Percentiles rank a stretch among this genome's conserved stretches.
Conservation (phyloP, 176 grass and related monocot species). For the Miscanthus lutarioriparius region DNA sequence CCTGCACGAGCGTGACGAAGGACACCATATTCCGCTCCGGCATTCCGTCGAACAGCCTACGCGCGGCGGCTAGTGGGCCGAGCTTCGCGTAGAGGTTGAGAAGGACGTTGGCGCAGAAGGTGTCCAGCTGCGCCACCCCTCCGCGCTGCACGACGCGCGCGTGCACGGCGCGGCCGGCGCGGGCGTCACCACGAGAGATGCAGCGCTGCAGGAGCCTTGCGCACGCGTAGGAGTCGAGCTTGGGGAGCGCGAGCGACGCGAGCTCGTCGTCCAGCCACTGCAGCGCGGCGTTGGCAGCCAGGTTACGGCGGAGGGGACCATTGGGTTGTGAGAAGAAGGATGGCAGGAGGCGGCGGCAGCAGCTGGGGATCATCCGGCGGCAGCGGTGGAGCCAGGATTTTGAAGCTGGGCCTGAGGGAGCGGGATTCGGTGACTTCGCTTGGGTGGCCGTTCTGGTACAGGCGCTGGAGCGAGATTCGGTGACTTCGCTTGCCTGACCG, state of each 20-base stretch:
- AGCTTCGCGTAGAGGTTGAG: constrained; percentile 49
- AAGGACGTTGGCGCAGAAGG: constrained; percentile 43
- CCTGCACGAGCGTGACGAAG: constrained; percentile 41
- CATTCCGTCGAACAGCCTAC: constrained; percentile 44
- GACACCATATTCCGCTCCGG: constrained; percentile 41
- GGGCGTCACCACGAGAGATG: constrained; percentile 21
- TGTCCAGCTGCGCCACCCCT: constrained; percentile 32
- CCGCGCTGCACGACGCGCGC: constrained; percentile 25
- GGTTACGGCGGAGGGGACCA: not conserved
- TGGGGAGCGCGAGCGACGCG: constrained; percentile 37
- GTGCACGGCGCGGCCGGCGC: constrained; percentile 34
- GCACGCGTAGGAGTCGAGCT: constrained; percentile 35
- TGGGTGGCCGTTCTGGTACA: too few species aligned
- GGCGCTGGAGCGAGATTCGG: too few species aligned
- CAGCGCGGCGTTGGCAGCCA: constrained; percentile 14
- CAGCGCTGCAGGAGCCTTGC: constrained; percentile 44
- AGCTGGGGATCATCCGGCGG: constrained; percentile 5
- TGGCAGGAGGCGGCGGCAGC: not conserved
- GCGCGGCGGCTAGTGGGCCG: not conserved
- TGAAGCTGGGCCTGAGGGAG: not conserved
- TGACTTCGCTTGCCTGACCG: too few species aligned
- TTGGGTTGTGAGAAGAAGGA: not conserved
- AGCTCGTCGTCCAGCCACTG: constrained; percentile 51
- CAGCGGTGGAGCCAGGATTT: not conserved
- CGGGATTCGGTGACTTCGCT: too few species aligned